Evolutionary conservation across 768 basidiomycete genomes (phyloP).

Genomic region (Pilatotrama ljubarskyi): DNA sequence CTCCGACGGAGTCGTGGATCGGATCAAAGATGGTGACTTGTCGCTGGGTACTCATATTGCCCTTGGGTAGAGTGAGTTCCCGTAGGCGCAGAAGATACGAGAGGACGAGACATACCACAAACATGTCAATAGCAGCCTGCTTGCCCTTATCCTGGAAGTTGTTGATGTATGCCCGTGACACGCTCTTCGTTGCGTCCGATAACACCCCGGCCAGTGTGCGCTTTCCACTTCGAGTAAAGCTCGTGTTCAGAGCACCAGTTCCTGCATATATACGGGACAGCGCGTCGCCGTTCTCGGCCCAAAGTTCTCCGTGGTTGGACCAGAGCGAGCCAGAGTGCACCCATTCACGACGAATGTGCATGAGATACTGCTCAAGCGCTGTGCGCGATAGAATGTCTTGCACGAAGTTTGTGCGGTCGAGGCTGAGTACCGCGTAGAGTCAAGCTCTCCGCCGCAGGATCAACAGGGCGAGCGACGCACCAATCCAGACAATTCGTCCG

Average conservation of each 20-base stretch:
- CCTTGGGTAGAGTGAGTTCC: constrained; percentile 46
- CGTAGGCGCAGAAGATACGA: background rate
- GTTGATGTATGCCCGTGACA: constrained; percentile 94
- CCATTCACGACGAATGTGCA: constrained; percentile 79
- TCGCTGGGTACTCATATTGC: constrained; percentile 85
- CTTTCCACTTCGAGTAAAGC: constrained; percentile 93
- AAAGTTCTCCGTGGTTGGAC: constrained; percentile 87
- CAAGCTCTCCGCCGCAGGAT: too few relatives aligned
- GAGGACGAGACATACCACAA: constrained; percentile 59
- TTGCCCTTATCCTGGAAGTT: constrained; percentile 97
- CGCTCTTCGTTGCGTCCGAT: constrained; percentile 95
- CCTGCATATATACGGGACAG: constrained; percentile 94
- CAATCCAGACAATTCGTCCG: constrained; percentile 96
- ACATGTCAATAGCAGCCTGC: constrained; percentile 93
- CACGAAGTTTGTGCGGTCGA: constrained; percentile 97
- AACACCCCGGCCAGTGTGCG: constrained; percentile 89
- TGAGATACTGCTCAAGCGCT: constrained; percentile 80
- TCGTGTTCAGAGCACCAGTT: constrained; percentile 91
- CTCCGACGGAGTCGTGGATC: constrained; percentile 83
- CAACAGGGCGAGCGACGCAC: constrained; percentile 38
- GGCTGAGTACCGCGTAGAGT: constrained; percentile 43
- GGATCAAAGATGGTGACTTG: constrained; percentile 94
- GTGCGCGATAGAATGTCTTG: constrained; percentile 90
- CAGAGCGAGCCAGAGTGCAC: constrained; percentile 67
- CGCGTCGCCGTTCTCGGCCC: constrained; percentile 97